phyloP scores from a whole-genome alignment of 2,329 filamentous ascomycete genomes.

The Aspergillus unguis region DNA sequence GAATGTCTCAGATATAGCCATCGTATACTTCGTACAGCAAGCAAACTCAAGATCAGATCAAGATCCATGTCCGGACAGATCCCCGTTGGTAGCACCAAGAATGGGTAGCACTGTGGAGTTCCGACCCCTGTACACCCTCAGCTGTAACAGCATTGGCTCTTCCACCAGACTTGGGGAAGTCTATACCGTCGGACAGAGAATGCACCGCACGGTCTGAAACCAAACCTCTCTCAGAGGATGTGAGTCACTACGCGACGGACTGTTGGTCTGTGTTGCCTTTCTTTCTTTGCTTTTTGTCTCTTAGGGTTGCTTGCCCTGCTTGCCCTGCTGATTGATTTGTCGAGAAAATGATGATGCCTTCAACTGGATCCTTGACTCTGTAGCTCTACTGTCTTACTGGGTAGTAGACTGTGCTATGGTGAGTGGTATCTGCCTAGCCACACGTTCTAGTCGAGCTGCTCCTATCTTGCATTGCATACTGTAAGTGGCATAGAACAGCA shows the following conservation, averaged over 20 bases:
- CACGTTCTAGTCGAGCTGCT: background rate
- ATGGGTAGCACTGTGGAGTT: background rate
- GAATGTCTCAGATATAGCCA: too few species aligned
- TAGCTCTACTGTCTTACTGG: too few species aligned
- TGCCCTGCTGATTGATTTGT: too few species aligned
- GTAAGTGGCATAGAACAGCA: too few species aligned
- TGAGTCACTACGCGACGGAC: conserved; percentile 1
- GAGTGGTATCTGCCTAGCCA: too few species aligned
- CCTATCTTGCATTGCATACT: background rate
- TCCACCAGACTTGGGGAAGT: background rate
- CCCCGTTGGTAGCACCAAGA: too few species aligned
- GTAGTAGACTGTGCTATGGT: too few species aligned
- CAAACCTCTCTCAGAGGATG: background rate
- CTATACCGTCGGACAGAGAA: conserved; percentile 5
- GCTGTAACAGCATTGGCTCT: background rate
- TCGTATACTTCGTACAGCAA: too few species aligned
- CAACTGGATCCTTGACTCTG: too few species aligned
- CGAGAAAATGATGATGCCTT: too few species aligned
- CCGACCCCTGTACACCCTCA: background rate
- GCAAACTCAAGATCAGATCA: too few species aligned
- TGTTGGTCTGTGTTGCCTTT: conserved; percentile 1
- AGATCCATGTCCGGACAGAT: too few species aligned
- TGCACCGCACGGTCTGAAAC: background rate
- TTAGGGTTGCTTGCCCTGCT: background rate
- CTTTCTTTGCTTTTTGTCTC: background rate